Evolutionary conservation across 1,284 basidiomycete genomes (phyloP).

Genomic region (Ceratobasidium sp.): DNA sequence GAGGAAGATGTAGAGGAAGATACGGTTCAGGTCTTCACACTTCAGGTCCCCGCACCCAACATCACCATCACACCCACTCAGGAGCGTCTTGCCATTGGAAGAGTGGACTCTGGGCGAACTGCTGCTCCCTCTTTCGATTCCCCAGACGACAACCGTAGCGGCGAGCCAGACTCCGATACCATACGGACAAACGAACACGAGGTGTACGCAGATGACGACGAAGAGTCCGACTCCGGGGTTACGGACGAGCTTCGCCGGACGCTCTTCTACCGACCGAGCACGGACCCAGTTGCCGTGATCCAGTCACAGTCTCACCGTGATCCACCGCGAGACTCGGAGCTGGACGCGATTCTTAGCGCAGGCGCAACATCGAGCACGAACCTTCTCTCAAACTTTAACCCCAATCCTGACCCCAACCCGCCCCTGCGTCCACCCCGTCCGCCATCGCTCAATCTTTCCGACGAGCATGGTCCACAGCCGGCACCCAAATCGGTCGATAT

Average conservation of each 20-base stretch:
- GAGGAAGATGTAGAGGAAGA: not conserved
- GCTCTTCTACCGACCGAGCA: slow-evolving; percentile 35
- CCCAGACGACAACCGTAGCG: not conserved
- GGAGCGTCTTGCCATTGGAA: not conserved
- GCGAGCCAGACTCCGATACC: not conserved
- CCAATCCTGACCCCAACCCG: not conserved
- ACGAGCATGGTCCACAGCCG: slow-evolving; percentile 17
- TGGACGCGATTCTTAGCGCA: slow-evolving; percentile 15
- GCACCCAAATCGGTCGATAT: slow-evolving; percentile 19
- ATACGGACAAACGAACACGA: not conserved
- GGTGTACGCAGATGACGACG: not conserved
- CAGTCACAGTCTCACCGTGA: not conserved
- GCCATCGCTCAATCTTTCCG: slow-evolving; percentile 24
- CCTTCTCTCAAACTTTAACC: not conserved
- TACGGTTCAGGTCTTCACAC: not conserved
- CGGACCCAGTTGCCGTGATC: slow-evolving; percentile 16
- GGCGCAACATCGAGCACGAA: slow-evolving; percentile 14
- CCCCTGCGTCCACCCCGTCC: slow-evolving; percentile 16
- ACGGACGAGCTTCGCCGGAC: slow-evolving; percentile 35
- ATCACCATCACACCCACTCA: slow-evolving; percentile 27
- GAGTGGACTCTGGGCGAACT: slow-evolving; percentile 1
- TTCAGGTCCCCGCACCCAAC: not conserved
- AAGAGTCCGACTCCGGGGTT: slow-evolving; percentile 12
- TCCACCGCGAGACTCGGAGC: slow-evolving; percentile 8
- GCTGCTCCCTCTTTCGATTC: not conserved